These are phyloP conservation scores for Penicillium sp. DNA, from an alignment of 2,329 filamentous ascomycete species.

Conservation along the genomic window DNA sequence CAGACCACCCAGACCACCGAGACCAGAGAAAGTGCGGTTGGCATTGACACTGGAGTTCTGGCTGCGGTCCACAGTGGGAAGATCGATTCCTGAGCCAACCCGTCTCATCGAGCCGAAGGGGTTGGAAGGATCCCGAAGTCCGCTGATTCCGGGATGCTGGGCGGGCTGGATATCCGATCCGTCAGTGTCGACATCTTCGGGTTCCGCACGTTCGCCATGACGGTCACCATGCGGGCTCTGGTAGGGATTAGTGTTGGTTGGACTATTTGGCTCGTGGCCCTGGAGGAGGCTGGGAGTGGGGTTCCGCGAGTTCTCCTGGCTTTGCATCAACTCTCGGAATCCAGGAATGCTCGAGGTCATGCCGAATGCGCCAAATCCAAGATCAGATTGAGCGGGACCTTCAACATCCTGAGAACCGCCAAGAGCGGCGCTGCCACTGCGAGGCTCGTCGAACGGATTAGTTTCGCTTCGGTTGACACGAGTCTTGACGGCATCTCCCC, in stretches of 20 bases:
- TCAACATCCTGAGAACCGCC: conserved; percentile 64
- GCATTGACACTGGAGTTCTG: conserved; percentile 83
- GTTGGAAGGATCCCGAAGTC: conserved; percentile 44
- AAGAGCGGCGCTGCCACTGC: conserved; percentile 57
- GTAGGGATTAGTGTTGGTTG: conserved; percentile 92
- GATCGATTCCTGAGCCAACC: conserved; percentile 48
- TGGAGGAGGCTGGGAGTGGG: conserved; percentile 45
- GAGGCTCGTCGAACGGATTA: conserved; percentile 46
- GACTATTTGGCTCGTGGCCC: conserved; percentile 66
- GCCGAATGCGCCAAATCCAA: conserved; percentile 53
- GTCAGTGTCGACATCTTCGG: conserved; percentile 51
- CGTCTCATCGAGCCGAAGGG: conserved; percentile 50
- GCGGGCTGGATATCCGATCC: conserved; percentile 47
- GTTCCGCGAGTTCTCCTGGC: conserved; percentile 51
- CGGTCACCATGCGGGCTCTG: conserved; percentile 76
- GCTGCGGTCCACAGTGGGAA: conserved; percentile 70
- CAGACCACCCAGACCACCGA: conserved; percentile 47
- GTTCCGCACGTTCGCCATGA: conserved; percentile 40
- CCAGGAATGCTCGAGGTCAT: conserved; percentile 52
- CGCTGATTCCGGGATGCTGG: conserved; percentile 46
- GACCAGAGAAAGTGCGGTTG: conserved; percentile 57
- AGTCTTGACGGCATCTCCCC: conserved; percentile 43
- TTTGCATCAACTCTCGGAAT: conserved; percentile 50
- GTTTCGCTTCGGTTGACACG: conserved; percentile 42
- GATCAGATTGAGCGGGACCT: conserved; percentile 31